phyloP scores from a whole-genome alignment of 2,329 filamentous ascomycete genomes.

The Tolypocladium tundrense region DNA sequence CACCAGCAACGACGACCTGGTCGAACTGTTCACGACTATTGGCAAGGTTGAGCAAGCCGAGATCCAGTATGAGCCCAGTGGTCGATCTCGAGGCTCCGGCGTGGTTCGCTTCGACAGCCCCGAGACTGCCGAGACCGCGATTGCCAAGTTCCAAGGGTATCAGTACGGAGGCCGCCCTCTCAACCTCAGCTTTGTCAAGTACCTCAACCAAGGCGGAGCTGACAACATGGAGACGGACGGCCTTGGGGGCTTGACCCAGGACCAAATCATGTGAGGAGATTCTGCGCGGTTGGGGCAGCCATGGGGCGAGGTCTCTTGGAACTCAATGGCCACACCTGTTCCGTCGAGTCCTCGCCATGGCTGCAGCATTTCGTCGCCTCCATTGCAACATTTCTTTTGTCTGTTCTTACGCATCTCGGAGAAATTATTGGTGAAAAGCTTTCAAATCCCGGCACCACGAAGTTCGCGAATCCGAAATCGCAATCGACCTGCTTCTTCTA shows the following conservation, averaged over 20 bases:
- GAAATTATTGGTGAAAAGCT: background rate
- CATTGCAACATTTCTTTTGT: background rate
- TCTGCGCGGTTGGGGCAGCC: background rate
- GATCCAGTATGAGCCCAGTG: slow-evolving; percentile 96
- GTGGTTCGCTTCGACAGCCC: slow-evolving; percentile 86
- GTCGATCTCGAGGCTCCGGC: slow-evolving; percentile 86
- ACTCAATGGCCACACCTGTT: background rate
- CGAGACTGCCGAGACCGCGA: slow-evolving; percentile 84
- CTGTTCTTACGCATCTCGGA: background rate
- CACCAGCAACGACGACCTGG: slow-evolving; percentile 93
- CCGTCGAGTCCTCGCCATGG: background rate
- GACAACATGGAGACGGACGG: slow-evolving; percentile 80
- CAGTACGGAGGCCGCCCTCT: slow-evolving; percentile 94
- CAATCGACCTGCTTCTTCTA: slow-evolving; percentile 7
- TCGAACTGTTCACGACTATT: slow-evolving; percentile 95
- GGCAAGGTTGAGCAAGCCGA: slow-evolving; percentile 98
- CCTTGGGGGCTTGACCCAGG: slow-evolving; percentile 72
- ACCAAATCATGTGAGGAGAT: slow-evolving; percentile 81
- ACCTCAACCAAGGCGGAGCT: slow-evolving; percentile 57
- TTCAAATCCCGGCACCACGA: background rate
- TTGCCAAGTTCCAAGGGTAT: slow-evolving; percentile 95
- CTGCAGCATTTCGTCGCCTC: background rate
- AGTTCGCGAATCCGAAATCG: slow-evolving; percentile 4
- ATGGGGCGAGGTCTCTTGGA: background rate
- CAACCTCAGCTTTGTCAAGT: slow-evolving; percentile 88